Conservation (phyloP, 1,284 basidiomycete genomes). For the Apiotrichum brassicae region DNA sequence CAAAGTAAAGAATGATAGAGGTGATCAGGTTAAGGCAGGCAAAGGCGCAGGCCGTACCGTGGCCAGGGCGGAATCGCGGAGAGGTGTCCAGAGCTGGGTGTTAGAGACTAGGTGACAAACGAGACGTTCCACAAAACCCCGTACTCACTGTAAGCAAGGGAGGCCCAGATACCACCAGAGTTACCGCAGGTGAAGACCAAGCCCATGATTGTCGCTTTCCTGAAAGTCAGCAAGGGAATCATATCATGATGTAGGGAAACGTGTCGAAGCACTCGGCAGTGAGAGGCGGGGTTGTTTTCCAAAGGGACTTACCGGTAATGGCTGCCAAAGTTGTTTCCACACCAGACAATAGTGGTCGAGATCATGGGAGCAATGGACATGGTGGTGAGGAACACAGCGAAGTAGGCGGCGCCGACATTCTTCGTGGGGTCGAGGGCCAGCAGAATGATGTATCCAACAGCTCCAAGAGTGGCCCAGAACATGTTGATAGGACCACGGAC, state of each 20-base stretch:
- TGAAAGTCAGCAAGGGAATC: too few relatives aligned
- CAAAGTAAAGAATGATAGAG: slow-evolving; percentile 37
- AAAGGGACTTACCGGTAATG: slow-evolving; percentile 47
- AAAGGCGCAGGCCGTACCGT: slow-evolving; percentile 45
- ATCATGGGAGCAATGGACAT: slow-evolving; percentile 46
- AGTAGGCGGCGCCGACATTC: slow-evolving; percentile 42
- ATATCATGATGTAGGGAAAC: too few relatives aligned
- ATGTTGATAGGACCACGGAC: slow-evolving; percentile 47
- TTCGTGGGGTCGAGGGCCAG: slow-evolving; percentile 4
- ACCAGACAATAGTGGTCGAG: slow-evolving; percentile 48
- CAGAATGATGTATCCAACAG: slow-evolving; percentile 46
- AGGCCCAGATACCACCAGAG: slow-evolving; percentile 48
- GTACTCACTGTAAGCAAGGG: slow-evolving; percentile 42
- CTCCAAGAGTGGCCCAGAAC: slow-evolving; percentile 45
- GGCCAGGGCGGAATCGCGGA: slow-evolving; percentile 40
- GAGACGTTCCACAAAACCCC: too few relatives aligned
- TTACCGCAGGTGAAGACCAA: slow-evolving; percentile 50
- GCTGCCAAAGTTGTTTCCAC: slow-evolving; percentile 45
- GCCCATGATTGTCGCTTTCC: too few relatives aligned
- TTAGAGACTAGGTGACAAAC: too few relatives aligned
- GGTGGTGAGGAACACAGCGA: slow-evolving; percentile 48
- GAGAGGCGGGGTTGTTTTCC: too few relatives aligned
- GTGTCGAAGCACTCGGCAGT: too few relatives aligned
- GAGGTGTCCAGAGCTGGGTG: too few relatives aligned
- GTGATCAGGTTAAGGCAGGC: slow-evolving; percentile 35